Base-by-base conservation (phyloP, 2,329 filamentous ascomycete genomes). In the Gnomoniopsis sp. region DNA sequence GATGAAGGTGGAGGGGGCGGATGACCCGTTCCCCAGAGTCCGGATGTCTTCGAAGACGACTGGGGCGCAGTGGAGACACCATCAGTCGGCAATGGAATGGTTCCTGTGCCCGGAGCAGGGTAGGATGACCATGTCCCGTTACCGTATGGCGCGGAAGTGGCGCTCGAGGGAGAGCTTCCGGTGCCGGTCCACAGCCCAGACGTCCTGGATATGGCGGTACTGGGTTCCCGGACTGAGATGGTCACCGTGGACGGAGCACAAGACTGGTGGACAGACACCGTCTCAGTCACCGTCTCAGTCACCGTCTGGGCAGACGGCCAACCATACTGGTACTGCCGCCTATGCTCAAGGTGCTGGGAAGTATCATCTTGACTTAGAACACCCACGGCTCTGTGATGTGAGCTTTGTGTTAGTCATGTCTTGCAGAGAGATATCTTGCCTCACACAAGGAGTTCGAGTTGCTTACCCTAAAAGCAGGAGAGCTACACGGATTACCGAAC, bases 331-430 rank as follows among this genome's bases (percentile, higher is more conserved):
- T 58, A 47, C 41, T 38, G 38, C 53, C 58, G 59, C 21, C 59
- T 55, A 22, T 58, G 49, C 34, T 55, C 54, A 50, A 58, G 22
- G n/a, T 44, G 47, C 47, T 55, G 38, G 41, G 57, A 41, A 22
- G 26, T 36, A n/a, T 34, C 33, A 46, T 56, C 26, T 22, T 61
- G 49, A 43, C 59, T 50, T 38, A 61, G 59, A 46, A 58, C 59
- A 44, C 57, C 52, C 36, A 47, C 36, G 23, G 47, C 55, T 50
- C 59, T 59, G 53, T 53, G 41, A 34, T 6, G 21, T 30, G 30
- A 30, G 30, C 6, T 10, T 43, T 50, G 55, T 61, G 59, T 56
- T 36, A 61, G 56, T 59, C 59, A 57, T 59, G 56, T 59, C 53
- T 56, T 26, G 52, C 38, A 17, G n/a, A 19, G 36, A 30, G 14